Conservation (phyloP, 2,329 filamentous ascomycete species). For the Fusarium secorum region DNA sequence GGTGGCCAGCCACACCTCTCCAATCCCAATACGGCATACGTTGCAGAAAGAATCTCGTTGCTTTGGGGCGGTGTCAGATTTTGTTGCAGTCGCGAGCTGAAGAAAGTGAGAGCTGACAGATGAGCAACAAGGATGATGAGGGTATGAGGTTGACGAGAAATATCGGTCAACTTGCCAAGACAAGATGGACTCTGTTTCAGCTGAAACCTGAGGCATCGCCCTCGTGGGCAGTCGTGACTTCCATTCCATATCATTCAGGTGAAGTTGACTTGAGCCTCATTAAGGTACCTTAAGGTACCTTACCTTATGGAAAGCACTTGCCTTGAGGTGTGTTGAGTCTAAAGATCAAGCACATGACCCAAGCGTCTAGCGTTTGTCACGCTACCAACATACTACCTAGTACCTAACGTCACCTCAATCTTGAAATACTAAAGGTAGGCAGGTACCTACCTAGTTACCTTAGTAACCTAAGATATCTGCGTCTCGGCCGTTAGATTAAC, state of each 20-base stretch:
- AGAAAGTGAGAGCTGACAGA: conserved; percentile 25
- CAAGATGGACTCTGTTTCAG: conserved; percentile 10
- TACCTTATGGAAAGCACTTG: neutral
- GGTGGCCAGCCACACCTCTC: conserved; percentile 25
- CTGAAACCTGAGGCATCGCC: conserved; percentile 15
- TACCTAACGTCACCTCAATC: neutral
- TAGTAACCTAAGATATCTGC: neutral
- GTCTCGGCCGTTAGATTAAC: neutral
- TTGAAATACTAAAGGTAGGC: neutral
- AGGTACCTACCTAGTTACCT: neutral
- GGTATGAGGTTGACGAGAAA: conserved; percentile 9
- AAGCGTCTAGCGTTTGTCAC: conserved; percentile 32
- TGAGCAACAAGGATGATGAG: conserved; percentile 15
- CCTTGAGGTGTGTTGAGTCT: neutral
- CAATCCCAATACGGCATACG: conserved; percentile 28
- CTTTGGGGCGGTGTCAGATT: conserved; percentile 18
- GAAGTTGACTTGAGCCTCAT: conserved; percentile 13
- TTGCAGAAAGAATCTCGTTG: conserved; percentile 33
- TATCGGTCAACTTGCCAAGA: conserved; percentile 10
- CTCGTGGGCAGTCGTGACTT: neutral
- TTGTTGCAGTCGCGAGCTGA: conserved; percentile 8
- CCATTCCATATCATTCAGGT: neutral
- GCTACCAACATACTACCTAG: conserved; percentile 3
- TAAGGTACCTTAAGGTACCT: neutral
- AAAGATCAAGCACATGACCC: conserved; percentile 12